phyloP scores from a whole-genome alignment of 208 protist genomes.

The Porcisia deanei region DNA sequence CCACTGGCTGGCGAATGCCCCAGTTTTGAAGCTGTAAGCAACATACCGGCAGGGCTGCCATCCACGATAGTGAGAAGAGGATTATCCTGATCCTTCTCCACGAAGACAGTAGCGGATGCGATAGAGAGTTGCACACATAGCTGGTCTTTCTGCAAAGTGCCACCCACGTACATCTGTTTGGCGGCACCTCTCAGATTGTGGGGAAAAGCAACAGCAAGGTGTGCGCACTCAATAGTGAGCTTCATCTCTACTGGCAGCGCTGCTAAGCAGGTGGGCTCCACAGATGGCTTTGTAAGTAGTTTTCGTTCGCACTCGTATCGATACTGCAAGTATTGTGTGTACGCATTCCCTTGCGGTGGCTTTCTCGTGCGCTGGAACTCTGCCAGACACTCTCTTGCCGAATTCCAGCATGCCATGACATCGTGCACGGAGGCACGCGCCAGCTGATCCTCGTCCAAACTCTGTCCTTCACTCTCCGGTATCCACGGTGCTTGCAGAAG shows the following conservation, averaged over 20 bases:
- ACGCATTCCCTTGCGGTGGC: constrained; percentile 8
- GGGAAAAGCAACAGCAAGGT: constrained; percentile 12
- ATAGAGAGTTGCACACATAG: constrained; percentile 9
- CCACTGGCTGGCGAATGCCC: constrained; percentile 2
- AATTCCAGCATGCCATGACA: constrained; percentile 31
- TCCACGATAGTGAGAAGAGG: constrained; percentile 17
- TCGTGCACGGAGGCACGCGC: constrained; percentile 11
- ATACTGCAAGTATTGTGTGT: constrained; percentile 23
- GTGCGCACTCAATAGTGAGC: constrained; percentile 12
- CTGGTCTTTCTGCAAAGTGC: neutral
- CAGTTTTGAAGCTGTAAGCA: constrained; percentile 11
- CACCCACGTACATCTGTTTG: neutral
- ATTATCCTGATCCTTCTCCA: constrained; percentile 1
- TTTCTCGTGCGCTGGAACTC: constrained; percentile 10
- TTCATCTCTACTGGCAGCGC: constrained; percentile 5
- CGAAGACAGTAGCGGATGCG: constrained; percentile 10
- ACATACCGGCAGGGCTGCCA: constrained; percentile 1
- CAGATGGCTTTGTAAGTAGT: neutral
- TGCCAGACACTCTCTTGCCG: constrained; percentile 18
- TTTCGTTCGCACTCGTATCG: neutral
- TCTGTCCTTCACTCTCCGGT: neutral
- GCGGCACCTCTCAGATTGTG: neutral
- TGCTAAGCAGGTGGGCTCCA: neutral
- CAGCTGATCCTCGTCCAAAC: constrained; percentile 17
- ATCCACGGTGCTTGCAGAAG: constrained; percentile 36